Conservation (phyloP, 2,329 filamentous ascomycete genomes). For the Ceratocystis cacaofunesta region DNA sequence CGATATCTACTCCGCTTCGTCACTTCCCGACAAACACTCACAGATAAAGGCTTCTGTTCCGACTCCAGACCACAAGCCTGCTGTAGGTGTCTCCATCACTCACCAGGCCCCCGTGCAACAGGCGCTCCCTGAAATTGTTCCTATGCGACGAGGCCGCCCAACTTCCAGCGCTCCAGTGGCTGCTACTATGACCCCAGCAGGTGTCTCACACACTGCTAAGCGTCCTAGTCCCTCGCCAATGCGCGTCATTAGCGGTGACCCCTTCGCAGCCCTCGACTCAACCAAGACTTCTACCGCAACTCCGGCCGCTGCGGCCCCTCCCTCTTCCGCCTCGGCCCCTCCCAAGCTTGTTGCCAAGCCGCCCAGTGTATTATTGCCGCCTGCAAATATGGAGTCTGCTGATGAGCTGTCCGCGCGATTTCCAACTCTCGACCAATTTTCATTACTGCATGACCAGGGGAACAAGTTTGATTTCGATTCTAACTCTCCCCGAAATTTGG, state of each 20-base stretch:
- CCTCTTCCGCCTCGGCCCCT: background rate
- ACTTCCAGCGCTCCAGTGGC: constrained; percentile 22
- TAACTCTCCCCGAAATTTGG: constrained; percentile 38
- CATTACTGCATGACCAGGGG: constrained; percentile 71
- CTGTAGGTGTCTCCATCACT: constrained; percentile 68
- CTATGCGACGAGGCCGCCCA: constrained; percentile 76
- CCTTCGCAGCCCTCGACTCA: constrained; percentile 78
- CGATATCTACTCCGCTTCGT: constrained; percentile 60
- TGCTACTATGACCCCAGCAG: background rate
- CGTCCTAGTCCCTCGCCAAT: constrained; percentile 51
- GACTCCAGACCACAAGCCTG: constrained; percentile 36
- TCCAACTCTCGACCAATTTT: constrained; percentile 84
- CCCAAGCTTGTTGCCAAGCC: constrained; percentile 2
- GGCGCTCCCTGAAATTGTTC: constrained; percentile 72
- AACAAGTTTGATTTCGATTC: constrained; percentile 71
- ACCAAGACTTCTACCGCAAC: constrained; percentile 25
- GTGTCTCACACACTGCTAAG: background rate
- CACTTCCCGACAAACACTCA: constrained; percentile 47
- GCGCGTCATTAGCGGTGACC: constrained; percentile 57
- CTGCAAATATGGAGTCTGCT: constrained; percentile 25
- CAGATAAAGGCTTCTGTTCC: constrained; percentile 37
- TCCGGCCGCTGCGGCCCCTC: background rate
- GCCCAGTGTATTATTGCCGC: background rate
- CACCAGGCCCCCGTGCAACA: constrained; percentile 57
- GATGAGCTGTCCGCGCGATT: constrained; percentile 80